These are phyloP conservation scores for Phoma sp. DNA, from an alignment of 2,329 filamentous ascomycete species.

Conservation along the genomic window DNA sequence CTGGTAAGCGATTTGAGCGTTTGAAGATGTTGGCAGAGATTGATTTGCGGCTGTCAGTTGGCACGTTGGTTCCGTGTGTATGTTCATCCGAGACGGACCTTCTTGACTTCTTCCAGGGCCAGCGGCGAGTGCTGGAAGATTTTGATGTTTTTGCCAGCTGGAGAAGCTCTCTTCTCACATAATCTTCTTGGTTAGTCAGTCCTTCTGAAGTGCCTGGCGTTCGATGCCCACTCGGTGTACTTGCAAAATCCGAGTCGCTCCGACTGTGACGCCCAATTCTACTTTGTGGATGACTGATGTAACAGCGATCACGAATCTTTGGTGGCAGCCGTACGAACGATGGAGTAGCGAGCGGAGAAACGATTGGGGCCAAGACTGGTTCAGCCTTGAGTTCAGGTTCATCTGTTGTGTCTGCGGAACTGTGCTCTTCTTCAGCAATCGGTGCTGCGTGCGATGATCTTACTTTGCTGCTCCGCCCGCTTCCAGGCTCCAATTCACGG, in stretches of 20 bases:
- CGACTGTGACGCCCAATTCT: slow-evolving; percentile 18
- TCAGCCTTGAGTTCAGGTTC: background rate
- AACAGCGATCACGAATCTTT: slow-evolving; percentile 21
- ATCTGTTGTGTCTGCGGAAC: background rate
- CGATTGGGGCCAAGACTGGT: background rate
- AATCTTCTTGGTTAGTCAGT: slow-evolving; percentile 15
- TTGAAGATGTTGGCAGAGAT: slow-evolving; percentile 28
- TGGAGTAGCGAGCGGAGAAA: slow-evolving; percentile 7
- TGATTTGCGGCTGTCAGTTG: background rate
- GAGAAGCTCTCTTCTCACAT: slow-evolving; percentile 20
- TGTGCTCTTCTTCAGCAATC: slow-evolving; percentile 19
- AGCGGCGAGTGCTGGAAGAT: slow-evolving; percentile 21
- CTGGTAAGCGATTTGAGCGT: slow-evolving; percentile 24
- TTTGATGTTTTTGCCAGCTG: slow-evolving; percentile 23
- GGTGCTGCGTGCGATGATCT: slow-evolving; percentile 14
- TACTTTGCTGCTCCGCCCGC: background rate
- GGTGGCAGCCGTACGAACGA: slow-evolving; percentile 14
- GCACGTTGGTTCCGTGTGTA: background rate
- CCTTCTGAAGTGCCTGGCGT: slow-evolving; percentile 8
- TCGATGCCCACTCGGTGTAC: slow-evolving; percentile 16
- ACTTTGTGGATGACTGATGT: slow-evolving; percentile 15
- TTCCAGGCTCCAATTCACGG: slow-evolving; percentile 14
- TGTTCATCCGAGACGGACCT: slow-evolving; percentile 8
- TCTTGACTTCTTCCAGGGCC: slow-evolving; percentile 24
- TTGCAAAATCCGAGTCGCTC: slow-evolving; percentile 20